phyloP scores from a whole-genome alignment of 371 early-diverging fungal species.

The Mucor mucedo region DNA sequence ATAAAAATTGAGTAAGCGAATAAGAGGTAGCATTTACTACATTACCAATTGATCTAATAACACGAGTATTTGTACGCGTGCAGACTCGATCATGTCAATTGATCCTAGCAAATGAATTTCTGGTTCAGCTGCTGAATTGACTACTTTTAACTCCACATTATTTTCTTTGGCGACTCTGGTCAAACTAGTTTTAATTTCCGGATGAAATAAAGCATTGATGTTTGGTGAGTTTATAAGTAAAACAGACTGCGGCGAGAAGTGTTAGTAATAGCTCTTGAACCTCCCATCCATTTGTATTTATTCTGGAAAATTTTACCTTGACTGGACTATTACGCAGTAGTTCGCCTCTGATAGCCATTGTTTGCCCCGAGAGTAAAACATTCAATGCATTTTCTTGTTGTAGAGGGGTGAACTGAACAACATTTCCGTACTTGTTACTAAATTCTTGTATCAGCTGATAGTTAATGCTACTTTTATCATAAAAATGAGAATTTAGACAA shows the following conservation, averaged over 20 bases:
- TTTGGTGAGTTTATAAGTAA: constrained; percentile 19
- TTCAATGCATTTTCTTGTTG: constrained; percentile 9
- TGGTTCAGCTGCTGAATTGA: constrained; percentile 13
- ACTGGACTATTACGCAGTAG: constrained; percentile 11
- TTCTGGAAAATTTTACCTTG: constrained; percentile 12
- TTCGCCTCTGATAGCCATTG: constrained; percentile 3
- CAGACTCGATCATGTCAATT: constrained; percentile 31
- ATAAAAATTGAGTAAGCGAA: background rate
- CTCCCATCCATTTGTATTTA: too few relatives aligned
- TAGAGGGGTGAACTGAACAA: constrained; percentile 13
- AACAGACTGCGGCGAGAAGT: constrained; percentile 5
- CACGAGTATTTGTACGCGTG: constrained; percentile 38
- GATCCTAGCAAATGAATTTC: constrained; percentile 34
- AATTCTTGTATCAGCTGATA: background rate
- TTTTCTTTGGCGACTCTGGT: constrained; percentile 12
- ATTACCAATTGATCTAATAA: constrained; percentile 48
- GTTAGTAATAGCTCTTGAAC: background rate
- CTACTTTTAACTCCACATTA: constrained; percentile 10
- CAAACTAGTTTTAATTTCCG: constrained; percentile 23
- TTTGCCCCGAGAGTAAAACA: constrained; percentile 10
- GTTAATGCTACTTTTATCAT: background rate
- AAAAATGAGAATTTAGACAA: constrained; percentile 6
- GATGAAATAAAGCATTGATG: constrained; percentile 15
- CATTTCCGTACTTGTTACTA: background rate
- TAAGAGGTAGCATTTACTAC: constrained; percentile 15